phyloP scores from a whole-genome alignment of 176 grass and related monocot genomes.

The Oryza rufipogon region DNA sequence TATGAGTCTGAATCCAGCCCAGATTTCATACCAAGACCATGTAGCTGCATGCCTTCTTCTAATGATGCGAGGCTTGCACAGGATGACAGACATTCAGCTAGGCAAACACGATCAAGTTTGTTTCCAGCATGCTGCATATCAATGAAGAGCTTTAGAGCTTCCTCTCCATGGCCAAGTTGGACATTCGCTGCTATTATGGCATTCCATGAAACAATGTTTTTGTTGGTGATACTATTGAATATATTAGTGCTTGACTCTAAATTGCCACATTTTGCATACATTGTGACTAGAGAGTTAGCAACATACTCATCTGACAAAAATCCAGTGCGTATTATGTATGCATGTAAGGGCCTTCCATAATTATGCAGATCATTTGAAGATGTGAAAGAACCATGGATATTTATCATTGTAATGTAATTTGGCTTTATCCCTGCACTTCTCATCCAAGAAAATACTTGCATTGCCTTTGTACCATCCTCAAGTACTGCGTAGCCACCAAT shows the following conservation, averaged over 20 bases:
- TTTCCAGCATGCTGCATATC: constrained; percentile 62
- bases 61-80: constrained; percentile 75
- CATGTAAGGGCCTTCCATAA: constrained; percentile 70
- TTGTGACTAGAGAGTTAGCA: constrained; percentile 82
- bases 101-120: constrained; percentile 64
- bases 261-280: constrained; percentile 86
- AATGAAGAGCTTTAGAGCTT: constrained; percentile 72
- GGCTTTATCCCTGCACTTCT: constrained; percentile 43
- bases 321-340: constrained; percentile 59
- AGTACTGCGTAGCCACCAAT: constrained; percentile 63
- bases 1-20: constrained; percentile 63
- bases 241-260: constrained; percentile 67
- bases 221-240: constrained; percentile 57
- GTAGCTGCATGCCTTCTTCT: constrained; percentile 93
- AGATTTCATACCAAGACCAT: constrained; percentile 68
- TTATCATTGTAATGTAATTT: constrained; percentile 90
- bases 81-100: constrained; percentile 75
- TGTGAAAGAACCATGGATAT: constrained; percentile 58
- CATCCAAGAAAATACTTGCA: constrained; percentile 70
- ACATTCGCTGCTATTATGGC: constrained; percentile 74
- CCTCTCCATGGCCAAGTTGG: constrained; percentile 72
- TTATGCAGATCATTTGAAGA: constrained; percentile 46
- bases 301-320: constrained; percentile 72
- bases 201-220: constrained; percentile 74
- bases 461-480: constrained; percentile 45